These are phyloP conservation scores for Auricularia sp. DNA, from an alignment of 768 basidiomycete genomes.

Conservation along the genomic window DNA sequence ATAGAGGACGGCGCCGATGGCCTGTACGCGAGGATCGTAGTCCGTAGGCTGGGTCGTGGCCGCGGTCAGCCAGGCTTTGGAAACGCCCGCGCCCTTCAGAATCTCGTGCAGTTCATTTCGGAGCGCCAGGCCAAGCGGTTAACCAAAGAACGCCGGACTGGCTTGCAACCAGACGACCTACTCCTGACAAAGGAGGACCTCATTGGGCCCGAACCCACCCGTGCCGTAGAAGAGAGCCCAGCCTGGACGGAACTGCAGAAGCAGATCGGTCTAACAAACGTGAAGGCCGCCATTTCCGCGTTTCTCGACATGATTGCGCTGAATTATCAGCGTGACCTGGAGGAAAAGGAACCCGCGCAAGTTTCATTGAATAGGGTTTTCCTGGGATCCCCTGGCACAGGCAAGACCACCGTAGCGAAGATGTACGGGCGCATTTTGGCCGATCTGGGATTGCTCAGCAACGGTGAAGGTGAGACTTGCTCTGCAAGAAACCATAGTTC, in stretches of 20 bases:
- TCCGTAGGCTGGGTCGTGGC: slow-evolving; percentile 53
- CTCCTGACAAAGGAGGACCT: slow-evolving; percentile 43
- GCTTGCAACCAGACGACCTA: slow-evolving; percentile 38
- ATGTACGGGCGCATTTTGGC: slow-evolving; percentile 55
- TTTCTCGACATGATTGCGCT: slow-evolving; percentile 36
- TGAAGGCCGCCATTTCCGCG: slow-evolving; percentile 44
- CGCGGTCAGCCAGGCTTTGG: slow-evolving; percentile 54
- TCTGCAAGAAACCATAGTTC: not conserved
- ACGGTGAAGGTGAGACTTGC: slow-evolving; percentile 48
- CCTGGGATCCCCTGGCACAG: slow-evolving; percentile 51
- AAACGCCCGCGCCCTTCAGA: slow-evolving; percentile 54
- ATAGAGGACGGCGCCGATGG: slow-evolving; percentile 47
- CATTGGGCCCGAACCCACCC: slow-evolving; percentile 55
- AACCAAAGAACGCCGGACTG: slow-evolving; percentile 29
- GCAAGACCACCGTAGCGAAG: slow-evolving; percentile 62
- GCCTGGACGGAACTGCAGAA: slow-evolving; percentile 44
- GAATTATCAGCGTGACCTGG: slow-evolving; percentile 53
- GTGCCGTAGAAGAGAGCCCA: slow-evolving; percentile 33
- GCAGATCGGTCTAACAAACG: slow-evolving; percentile 44
- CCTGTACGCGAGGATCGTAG: slow-evolving; percentile 43
- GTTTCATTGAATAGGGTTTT: slow-evolving; percentile 57
- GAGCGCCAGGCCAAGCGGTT: slow-evolving; percentile 48
- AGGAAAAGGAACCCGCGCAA: slow-evolving; percentile 41
- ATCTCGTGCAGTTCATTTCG: slow-evolving; percentile 35
- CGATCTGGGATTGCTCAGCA: slow-evolving; percentile 56